Evolutionary conservation across 768 basidiomycete genomes (phyloP), one percentile per base, ranked within the genome.

Genomic region (Tricholoma bakamatsutake): DNA sequence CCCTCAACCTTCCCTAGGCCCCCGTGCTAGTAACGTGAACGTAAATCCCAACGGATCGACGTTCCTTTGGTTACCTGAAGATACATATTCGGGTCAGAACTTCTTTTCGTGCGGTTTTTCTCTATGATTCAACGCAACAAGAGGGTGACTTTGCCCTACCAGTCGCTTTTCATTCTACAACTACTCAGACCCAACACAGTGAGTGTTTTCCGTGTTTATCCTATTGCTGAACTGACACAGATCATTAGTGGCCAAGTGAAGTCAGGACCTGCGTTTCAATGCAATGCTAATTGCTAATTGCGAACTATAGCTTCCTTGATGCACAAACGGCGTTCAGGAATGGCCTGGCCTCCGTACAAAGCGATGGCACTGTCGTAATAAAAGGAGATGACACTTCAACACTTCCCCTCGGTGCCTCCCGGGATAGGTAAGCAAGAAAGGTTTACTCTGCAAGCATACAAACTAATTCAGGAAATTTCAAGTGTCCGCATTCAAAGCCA

Each of bases 401-500:
- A 70, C 68, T 91, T 21, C 59, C 73, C 6, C 49, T 71, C 34
- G 87, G 86, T 27, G 72, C 76, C 54, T 75, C 77, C 59, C 78
- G 89, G 45, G 74, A 78, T 58, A 90, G 89, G 88, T 85, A 52
- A 39, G 66, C 57, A 30, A 31, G 11, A 21, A 4, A 15, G 2
- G 6, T 17, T 28, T 21, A 30, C 11, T 18, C 21, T 56, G 27
- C 39, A 12, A 4, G 15, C 15, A 50, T 27, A 35, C 5, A 24
- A 17, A 7, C 31, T 31, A 13, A 18, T 31, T 24, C 21, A 12
- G 35, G 33, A 30, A 33, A 47, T 24, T 34, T n/a, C 6, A 43
- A 65, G 93, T 61, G 86, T 96, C 56, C 85, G 93, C 45, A 84
- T 96, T 67, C 83, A 82, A 46, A 87, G 84, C 59, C 64, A 77